These are phyloP conservation scores for Exophiala calicioides DNA, from an alignment of 2,329 filamentous ascomycete genomes.

Conservation along the genomic window DNA sequence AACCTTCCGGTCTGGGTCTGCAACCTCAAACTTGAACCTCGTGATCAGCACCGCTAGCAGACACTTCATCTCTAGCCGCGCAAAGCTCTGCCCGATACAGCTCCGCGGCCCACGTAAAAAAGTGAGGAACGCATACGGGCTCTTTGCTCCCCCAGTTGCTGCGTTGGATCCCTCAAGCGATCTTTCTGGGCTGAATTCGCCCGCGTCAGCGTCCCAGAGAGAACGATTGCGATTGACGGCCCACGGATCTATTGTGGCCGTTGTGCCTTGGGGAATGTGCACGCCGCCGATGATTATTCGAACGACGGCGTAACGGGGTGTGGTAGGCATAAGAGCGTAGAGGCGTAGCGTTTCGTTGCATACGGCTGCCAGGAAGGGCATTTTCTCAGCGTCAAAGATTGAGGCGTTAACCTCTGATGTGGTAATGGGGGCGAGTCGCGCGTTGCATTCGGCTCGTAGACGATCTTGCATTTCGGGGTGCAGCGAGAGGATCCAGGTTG, in stretches of 20 bases:
- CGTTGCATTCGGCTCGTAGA: conserved; percentile 29
- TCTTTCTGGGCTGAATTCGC: conserved; percentile 37
- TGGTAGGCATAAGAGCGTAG: conserved; percentile 35
- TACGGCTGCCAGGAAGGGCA: conserved; percentile 53
- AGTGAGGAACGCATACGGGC: conserved; percentile 71
- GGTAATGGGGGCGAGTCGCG: conserved; percentile 34
- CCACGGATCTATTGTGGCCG: conserved; percentile 60
- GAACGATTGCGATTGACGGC: conserved; percentile 36
- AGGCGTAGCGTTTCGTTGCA: conserved; percentile 54
- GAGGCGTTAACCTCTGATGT: conserved; percentile 17
- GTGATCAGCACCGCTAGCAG: conserved; percentile 71
- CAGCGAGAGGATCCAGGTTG: conserved; percentile 30
- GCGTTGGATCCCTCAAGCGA: conserved; percentile 45
- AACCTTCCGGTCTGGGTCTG: conserved; percentile 62
- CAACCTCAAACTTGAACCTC: conserved; percentile 55
- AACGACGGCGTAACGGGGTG: conserved; percentile 47
- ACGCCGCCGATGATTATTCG: conserved; percentile 67
- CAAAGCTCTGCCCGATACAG: conserved; percentile 41
- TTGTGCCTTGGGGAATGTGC: conserved; percentile 69
- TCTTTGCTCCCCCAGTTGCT: conserved; percentile 64
- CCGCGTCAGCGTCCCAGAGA: conserved; percentile 38
- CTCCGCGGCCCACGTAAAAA: conserved; percentile 66
- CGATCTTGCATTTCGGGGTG: conserved; percentile 31
- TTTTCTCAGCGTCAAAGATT: conserved; percentile 37
- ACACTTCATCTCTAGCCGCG: conserved; percentile 82